Percentiles rank a stretch among this genome's conserved stretches.
These are phyloP conservation scores for Botrytis cinerea DNA, from an alignment of 2,329 filamentous ascomycete species.

Conservation along the genomic window DNA sequence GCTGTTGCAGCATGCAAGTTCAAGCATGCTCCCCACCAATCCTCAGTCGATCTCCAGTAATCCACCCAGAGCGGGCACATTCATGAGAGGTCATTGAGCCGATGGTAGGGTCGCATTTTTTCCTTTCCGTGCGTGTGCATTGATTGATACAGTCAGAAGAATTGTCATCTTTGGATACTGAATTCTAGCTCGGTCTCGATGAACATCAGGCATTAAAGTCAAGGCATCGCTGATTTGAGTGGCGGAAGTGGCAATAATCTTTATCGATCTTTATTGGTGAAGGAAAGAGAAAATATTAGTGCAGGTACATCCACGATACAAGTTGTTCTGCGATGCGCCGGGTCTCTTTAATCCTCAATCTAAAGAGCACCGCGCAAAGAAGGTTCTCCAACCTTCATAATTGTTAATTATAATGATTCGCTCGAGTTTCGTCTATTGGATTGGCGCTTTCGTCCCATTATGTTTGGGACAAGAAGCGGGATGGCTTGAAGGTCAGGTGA, in stretches of 20 bases:
- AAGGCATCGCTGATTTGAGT: slow-evolving; percentile 22
- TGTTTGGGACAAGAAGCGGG: slow-evolving; percentile 48
- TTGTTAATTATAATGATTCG: slow-evolving; percentile 30
- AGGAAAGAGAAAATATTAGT: neutral
- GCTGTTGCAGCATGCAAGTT: slow-evolving; percentile 26
- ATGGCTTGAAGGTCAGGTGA: slow-evolving; percentile 56
- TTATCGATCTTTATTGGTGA: slow-evolving; percentile 5
- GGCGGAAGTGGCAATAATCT: slow-evolving; percentile 26
- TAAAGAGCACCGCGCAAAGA: slow-evolving; percentile 10
- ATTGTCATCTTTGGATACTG: slow-evolving; percentile 8
- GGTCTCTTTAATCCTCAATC: slow-evolving; percentile 26
- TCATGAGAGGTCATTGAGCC: slow-evolving; percentile 20
- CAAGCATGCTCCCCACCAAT: slow-evolving; percentile 25
- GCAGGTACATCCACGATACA: slow-evolving; percentile 21
- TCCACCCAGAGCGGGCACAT: slow-evolving; percentile 19
- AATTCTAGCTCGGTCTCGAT: slow-evolving; percentile 23
- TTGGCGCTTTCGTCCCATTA: slow-evolving; percentile 32
- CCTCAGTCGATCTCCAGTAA: slow-evolving; percentile 1
- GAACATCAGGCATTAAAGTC: slow-evolving; percentile 23
- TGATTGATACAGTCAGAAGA: slow-evolving; percentile 22
- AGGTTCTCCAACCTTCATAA: slow-evolving; percentile 12
- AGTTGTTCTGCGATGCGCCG: slow-evolving; percentile 25
- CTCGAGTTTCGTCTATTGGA: slow-evolving; percentile 26
- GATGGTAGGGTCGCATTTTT: slow-evolving; percentile 6
- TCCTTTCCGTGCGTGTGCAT: slow-evolving; percentile 13